These are phyloP conservation scores for Melastoma malabathricum DNA, from an alignment of 345 rosid genomes.

Conservation along the genomic window DNA sequence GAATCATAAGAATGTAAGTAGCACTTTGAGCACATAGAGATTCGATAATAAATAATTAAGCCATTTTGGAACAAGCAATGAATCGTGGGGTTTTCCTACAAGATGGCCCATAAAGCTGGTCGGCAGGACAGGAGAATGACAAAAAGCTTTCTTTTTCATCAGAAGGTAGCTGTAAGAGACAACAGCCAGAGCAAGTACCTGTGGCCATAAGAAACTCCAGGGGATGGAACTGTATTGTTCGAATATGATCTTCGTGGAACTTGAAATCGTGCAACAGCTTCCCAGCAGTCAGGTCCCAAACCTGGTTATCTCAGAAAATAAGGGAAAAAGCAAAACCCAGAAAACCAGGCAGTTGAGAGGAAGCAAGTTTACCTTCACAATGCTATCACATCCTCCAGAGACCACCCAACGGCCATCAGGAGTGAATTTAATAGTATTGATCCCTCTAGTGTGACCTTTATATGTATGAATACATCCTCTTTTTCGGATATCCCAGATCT, in stretches of 20 bases:
- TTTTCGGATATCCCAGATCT: slow-evolving; percentile 91
- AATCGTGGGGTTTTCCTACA: no score
- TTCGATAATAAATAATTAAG: no score
- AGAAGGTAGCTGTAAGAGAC: neutral
- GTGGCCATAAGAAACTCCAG: slow-evolving; percentile 93
- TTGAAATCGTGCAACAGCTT: slow-evolving; percentile 92
- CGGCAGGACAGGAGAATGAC: no score
- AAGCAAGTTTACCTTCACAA: slow-evolving; percentile 55
- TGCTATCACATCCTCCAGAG: slow-evolving; percentile 91
- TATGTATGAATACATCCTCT: slow-evolving; percentile 93
- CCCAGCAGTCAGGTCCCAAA: slow-evolving; percentile 98
- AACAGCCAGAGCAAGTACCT: slow-evolving; percentile 23
- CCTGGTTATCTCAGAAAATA: slow-evolving; percentile 17
- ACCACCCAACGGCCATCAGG: slow-evolving; percentile 99
- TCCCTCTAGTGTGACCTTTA: slow-evolving; percentile 77
- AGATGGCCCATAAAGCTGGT: no score
- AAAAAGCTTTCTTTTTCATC: no score
- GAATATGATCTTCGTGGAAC: slow-evolving; percentile 77
- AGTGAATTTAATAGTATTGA: slow-evolving; percentile 63
- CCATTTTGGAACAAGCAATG: no score
- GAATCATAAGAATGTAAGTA: no score
- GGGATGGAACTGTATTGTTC: slow-evolving; percentile 88
- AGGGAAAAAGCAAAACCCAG: neutral
- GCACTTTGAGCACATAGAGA: no score
- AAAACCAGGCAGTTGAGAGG: neutral